Percentiles rank a stretch among this genome's conserved stretches.
These are phyloP conservation scores for Myriosclerotinia curreyana DNA, from an alignment of 2,329 filamentous ascomycete genomes.

Conservation along the genomic window DNA sequence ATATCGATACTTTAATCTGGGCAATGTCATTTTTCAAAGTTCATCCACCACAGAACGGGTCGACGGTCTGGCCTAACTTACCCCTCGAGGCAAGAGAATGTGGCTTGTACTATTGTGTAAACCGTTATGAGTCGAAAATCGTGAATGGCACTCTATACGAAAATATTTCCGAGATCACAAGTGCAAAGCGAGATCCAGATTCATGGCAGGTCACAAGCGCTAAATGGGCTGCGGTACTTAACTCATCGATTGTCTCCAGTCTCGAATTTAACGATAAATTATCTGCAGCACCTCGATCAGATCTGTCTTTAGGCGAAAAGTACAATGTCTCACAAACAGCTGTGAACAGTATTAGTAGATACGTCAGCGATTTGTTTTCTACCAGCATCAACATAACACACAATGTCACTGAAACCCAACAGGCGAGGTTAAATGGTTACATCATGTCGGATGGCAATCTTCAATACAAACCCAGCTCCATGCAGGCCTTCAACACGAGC, in stretches of 20 bases:
- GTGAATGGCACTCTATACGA: background rate
- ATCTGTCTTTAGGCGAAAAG: constrained; percentile 1
- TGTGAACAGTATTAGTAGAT: constrained; percentile 8
- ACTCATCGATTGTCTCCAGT: constrained; percentile 9
- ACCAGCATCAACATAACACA: constrained; percentile 2
- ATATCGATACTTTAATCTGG: constrained; percentile 10
- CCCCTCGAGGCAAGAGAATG: constrained; percentile 10
- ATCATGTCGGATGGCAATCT: constrained; percentile 6
- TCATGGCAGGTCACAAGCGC: constrained; percentile 16
- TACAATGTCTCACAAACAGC: constrained; percentile 7
- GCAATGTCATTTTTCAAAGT: constrained; percentile 8
- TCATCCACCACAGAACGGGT: background rate
- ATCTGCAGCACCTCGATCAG: constrained; percentile 5
- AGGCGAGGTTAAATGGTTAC: constrained; percentile 15
- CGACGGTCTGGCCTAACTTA: constrained; percentile 4
- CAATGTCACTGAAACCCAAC: constrained; percentile 8
- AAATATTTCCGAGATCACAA: constrained; percentile 3
- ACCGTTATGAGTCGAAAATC: constrained; percentile 1
- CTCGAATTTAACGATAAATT: constrained; percentile 11
- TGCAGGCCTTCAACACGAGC: constrained; percentile 11
- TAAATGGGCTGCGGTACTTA: constrained; percentile 2
- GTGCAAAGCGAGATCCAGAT: constrained; percentile 6
- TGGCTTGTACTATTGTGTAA: constrained; percentile 8
- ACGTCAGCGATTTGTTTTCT: constrained; percentile 3
- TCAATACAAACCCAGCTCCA: constrained; percentile 12